These are phyloP conservation scores for Asterophora parasitica DNA, from an alignment of 768 basidiomycete species.

Conservation along the genomic window DNA sequence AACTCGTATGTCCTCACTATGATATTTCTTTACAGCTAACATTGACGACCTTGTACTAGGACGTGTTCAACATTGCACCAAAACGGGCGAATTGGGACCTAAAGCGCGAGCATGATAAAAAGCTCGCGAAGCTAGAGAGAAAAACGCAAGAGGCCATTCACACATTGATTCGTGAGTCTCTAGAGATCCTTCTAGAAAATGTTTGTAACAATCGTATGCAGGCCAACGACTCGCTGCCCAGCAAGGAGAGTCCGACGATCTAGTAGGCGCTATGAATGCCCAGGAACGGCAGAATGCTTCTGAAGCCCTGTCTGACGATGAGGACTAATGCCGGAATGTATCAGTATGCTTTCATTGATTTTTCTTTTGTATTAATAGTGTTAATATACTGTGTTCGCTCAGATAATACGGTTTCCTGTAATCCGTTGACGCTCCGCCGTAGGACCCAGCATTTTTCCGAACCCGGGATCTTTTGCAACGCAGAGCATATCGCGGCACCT, in stretches of 20 bases:
- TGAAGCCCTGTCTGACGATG: constrained; percentile 56
- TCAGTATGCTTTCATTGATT: constrained; percentile 18
- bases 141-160: constrained; percentile 92
- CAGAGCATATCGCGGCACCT: too few relatives aligned
- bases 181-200: not conserved
- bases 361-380: constrained; percentile 6
- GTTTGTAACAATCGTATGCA: constrained; percentile 22
- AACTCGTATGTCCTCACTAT: constrained; percentile 58
- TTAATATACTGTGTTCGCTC: constrained; percentile 1
- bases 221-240: constrained; percentile 78
- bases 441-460: not conserved
- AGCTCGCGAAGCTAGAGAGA: constrained; percentile 81
- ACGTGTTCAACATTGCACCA: constrained; percentile 95
- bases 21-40: not conserved
- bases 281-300: constrained; percentile 55
- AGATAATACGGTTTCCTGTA: not conserved
- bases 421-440: not conserved
- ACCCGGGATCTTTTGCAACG: too few relatives aligned
- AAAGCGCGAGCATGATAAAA: constrained; percentile 91
- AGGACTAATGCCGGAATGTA: constrained; percentile 32
- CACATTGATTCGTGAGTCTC: constrained; percentile 79
- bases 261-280: constrained; percentile 81
- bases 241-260: constrained; percentile 73
- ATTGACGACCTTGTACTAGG: constrained; percentile 43
- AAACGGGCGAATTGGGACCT: constrained; percentile 97